phyloP scores from a whole-genome alignment of 169 alveolate genomes.

The Toxoplasma gondii region DNA sequence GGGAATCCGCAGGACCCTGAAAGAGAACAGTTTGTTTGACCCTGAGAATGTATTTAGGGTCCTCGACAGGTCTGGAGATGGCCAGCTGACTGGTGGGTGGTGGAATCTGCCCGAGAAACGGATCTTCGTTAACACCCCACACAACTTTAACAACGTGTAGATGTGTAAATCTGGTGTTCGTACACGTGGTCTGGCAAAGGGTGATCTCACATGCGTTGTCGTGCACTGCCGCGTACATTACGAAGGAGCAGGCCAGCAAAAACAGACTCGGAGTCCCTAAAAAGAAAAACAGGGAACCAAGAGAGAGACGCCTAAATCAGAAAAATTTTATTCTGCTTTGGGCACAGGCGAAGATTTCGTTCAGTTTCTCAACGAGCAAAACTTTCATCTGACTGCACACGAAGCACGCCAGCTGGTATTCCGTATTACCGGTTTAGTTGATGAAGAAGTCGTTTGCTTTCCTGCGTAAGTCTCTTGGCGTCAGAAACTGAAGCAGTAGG shows the following conservation, averaged over 20 bases:
- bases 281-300: no score
- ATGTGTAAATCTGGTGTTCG: neutral
- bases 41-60: slow-evolving; percentile 7
- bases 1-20: neutral
- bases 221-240: no score
- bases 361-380: neutral
- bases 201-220: no score
- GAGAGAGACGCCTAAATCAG: no score
- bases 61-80: neutral
- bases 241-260: no score
- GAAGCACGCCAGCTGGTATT: slow-evolving; percentile 13
- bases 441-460: neutral
- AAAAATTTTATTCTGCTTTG: no score
- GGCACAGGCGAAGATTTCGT: neutral
- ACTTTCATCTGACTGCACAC: neutral
- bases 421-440: neutral
- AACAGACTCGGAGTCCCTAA: no score
- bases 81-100: slow-evolving; percentile 21
- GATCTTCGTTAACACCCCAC: no score
- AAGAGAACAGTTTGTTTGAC: neutral
- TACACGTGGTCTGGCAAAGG: no score
- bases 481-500: no score
- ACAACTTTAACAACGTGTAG: neutral
- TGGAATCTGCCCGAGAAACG: neutral
- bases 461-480: neutral